Conservation (phyloP, 2,329 filamentous ascomycete genomes). For the Talaromyces rugulosus region DNA sequence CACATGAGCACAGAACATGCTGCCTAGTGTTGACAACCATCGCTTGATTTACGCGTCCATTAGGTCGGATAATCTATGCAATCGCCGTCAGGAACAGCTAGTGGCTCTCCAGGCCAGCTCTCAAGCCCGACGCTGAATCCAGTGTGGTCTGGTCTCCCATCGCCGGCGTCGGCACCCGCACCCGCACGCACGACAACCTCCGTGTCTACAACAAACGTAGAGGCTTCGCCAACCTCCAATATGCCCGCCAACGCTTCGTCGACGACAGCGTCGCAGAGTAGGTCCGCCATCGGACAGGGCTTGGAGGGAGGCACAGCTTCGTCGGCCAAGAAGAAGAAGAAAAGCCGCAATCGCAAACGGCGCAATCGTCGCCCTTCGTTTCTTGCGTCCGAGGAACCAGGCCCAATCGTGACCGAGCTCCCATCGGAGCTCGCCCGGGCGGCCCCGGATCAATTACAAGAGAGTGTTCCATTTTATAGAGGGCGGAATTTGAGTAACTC, state of each 20-base stretch:
- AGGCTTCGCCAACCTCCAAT: neutral
- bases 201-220: slow-evolving; percentile 1
- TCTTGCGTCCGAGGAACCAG: slow-evolving; percentile 58
- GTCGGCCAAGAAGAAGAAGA: slow-evolving; percentile 59
- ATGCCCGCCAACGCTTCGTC: slow-evolving; percentile 2
- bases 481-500: slow-evolving; percentile 68
- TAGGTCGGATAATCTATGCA: neutral
- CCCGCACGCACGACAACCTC: slow-evolving; percentile 7
- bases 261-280: slow-evolving; percentile 14
- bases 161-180: neutral
- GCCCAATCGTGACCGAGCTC: slow-evolving; percentile 24
- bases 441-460: slow-evolving; percentile 27
- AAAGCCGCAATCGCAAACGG: slow-evolving; percentile 73
- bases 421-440: slow-evolving; percentile 25
- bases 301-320: slow-evolving; percentile 15
- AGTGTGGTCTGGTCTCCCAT: neutral
- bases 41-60: slow-evolving; percentile 1
- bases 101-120: neutral
- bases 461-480: slow-evolving; percentile 51
- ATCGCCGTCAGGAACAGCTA: neutral
- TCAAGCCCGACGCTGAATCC: neutral
- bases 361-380: slow-evolving; percentile 80
- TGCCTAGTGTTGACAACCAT: neutral
- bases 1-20: neutral
- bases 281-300: slow-evolving; percentile 14